Conservation (phyloP, 495 filamentous ascomycete species). For the Penicillium arizonense region DNA sequence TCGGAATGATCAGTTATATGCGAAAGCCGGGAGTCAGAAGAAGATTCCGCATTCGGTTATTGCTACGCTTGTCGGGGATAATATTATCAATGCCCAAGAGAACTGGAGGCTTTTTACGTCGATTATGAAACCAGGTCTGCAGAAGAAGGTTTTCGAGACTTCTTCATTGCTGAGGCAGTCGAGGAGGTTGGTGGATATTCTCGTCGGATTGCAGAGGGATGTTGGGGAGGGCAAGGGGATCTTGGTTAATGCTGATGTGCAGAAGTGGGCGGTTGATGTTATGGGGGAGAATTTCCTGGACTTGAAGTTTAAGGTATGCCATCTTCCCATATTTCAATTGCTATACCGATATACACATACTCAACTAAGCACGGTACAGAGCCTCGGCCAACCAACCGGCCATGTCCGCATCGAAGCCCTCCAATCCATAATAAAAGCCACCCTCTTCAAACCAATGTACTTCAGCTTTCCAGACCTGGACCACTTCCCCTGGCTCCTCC, state of each 20-base stretch:
- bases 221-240: neutral
- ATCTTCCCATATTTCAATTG: neutral
- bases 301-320: slow-evolving; percentile 22
- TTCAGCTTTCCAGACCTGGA: slow-evolving; percentile 41
- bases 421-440: slow-evolving; percentile 28
- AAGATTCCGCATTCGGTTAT: slow-evolving; percentile 47
- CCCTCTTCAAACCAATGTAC: slow-evolving; percentile 38
- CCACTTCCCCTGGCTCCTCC: slow-evolving; percentile 23
- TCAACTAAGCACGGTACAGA: neutral
- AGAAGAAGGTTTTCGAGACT: slow-evolving; percentile 26
- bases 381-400: neutral
- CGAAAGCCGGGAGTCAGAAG: slow-evolving; percentile 45
- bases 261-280: slow-evolving; percentile 28
- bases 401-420: slow-evolving; percentile 22
- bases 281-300: slow-evolving; percentile 26
- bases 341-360: neutral
- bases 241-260: slow-evolving; percentile 22
- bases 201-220: slow-evolving; percentile 11
- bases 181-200: slow-evolving; percentile 18
- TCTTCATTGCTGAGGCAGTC: slow-evolving; percentile 19
- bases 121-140: slow-evolving; percentile 40
- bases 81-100: slow-evolving; percentile 36
- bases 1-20: slow-evolving; percentile 43
- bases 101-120: slow-evolving; percentile 33
- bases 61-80: slow-evolving; percentile 37